Conservation (phyloP, 116 monocot genomes). For the Cymodocea nodosa region DNA sequence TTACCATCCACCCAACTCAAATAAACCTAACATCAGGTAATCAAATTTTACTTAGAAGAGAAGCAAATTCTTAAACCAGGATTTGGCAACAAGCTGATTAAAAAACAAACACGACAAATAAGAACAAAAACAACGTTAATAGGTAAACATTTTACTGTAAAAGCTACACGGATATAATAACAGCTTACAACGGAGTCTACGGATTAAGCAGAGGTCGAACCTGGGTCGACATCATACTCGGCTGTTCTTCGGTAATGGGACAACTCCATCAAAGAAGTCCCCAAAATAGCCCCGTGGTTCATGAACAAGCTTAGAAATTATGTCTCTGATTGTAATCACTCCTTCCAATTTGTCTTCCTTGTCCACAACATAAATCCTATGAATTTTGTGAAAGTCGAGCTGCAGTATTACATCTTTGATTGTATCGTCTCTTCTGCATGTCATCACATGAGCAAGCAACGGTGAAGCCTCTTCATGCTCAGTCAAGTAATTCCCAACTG, state of each 20-base stretch:
- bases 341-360: constrained; percentile 57
- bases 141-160: no score
- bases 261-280: constrained; percentile 90
- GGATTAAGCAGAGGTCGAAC: no score
- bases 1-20: no score
- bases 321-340: constrained; percentile 83
- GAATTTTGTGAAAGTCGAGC: constrained; percentile 62
- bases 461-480: constrained; percentile 44
- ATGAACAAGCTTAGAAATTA: constrained; percentile 85
- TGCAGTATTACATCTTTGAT: constrained; percentile 66
- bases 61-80: no score
- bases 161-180: no score
- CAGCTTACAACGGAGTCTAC: no score
- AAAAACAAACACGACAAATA: no score
- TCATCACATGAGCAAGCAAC: constrained; percentile 44
- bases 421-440: constrained; percentile 55
- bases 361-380: constrained; percentile 69
- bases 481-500: constrained; percentile 31
- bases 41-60: no score
- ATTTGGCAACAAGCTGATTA: no score
- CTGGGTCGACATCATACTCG: constrained; percentile 29
- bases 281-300: constrained; percentile 94
- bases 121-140: no score
- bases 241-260: constrained; percentile 72
- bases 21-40: no score